These are phyloP conservation scores for Vishniacozyma victoriae DNA, from an alignment of 768 basidiomycete species.

Conservation along the genomic window DNA sequence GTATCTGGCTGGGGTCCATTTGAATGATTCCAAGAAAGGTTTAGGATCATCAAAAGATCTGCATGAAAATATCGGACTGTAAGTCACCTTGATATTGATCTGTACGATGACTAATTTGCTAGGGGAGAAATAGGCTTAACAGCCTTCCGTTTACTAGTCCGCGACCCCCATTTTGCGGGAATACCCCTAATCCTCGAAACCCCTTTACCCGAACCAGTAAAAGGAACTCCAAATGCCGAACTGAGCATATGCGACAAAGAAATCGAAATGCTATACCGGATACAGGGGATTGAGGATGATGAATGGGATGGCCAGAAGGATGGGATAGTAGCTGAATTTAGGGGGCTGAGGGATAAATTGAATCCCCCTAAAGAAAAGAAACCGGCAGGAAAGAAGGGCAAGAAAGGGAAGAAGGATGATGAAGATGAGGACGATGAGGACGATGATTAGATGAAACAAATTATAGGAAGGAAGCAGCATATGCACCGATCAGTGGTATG, in stretches of 20 bases:
- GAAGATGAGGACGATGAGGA: conserved; percentile 21
- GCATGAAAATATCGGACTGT: conserved; percentile 82
- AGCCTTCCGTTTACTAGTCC: conserved; percentile 62
- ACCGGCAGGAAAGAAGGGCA: conserved; percentile 11
- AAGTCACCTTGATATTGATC: conserved; percentile 39
- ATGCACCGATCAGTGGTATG: too few relatives aligned
- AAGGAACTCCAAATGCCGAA: conserved; percentile 30
- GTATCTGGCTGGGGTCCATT: conserved; percentile 75
- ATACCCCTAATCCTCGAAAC: conserved; percentile 82
- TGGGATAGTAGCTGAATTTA: conserved; percentile 35
- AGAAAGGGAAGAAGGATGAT: conserved; percentile 14
- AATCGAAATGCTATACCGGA: conserved; percentile 57
- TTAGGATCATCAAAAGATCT: conserved; percentile 62
- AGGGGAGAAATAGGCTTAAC: conserved; percentile 65
- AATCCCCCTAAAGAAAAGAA: conserved; percentile 31
- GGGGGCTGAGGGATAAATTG: conserved; percentile 32
- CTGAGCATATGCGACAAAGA: conserved; percentile 66
- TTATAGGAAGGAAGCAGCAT: neutral
- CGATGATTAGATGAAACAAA: neutral
- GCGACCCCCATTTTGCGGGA: conserved; percentile 60
- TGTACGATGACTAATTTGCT: neutral
- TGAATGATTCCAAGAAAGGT: conserved; percentile 73
- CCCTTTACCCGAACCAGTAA: conserved; percentile 59
- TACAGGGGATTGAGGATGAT: conserved; percentile 40
- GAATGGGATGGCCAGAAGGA: conserved; percentile 26